phyloP scores from a whole-genome alignment of 169 alveolate species.

The Eimeria maxima region DNA sequence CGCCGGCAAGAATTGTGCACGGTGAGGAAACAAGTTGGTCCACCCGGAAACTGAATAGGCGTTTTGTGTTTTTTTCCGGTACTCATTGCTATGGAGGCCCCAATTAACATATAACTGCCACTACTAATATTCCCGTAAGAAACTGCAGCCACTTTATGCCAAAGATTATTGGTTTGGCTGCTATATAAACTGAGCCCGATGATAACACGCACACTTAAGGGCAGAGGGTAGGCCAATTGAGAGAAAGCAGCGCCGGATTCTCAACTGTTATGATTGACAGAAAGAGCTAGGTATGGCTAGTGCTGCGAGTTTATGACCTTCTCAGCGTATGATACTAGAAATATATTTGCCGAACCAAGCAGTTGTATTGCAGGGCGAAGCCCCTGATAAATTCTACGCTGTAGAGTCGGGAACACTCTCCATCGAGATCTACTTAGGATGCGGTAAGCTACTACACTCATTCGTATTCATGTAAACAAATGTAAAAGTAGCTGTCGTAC shows the following conservation, averaged over 20 bases:
- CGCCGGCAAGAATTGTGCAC: slow-evolving; percentile 78
- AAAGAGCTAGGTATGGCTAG: not conserved
- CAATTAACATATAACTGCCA: not conserved
- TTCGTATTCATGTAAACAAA: not conserved
- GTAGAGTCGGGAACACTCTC: slow-evolving; percentile 90
- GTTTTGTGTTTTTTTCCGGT: not conserved
- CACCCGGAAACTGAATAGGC: not conserved
- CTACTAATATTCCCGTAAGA: not conserved
- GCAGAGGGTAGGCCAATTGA: not conserved
- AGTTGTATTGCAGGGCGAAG: slow-evolving; percentile 89
- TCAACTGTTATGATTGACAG: not conserved
- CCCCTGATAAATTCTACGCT: slow-evolving; percentile 86
- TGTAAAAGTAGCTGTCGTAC: not conserved
- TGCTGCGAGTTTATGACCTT: not conserved
- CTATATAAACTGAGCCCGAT: not conserved
- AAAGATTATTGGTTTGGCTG: not conserved
- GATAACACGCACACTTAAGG: not conserved
- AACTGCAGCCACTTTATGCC: not conserved
- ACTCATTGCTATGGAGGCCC: not conserved
- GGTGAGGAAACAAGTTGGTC: not conserved
- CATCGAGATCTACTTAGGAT: slow-evolving; percentile 86
- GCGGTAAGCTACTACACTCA: slow-evolving; percentile 58
- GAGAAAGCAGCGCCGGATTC: not conserved
- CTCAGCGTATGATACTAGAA: slow-evolving; percentile 82
- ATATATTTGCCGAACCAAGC: slow-evolving; percentile 85